A percentile compares a stretch with the other conserved stretches of the same genome.
Conservation (phyloP, 148 eudicot genomes). For the Polygonum aviculare region DNA sequence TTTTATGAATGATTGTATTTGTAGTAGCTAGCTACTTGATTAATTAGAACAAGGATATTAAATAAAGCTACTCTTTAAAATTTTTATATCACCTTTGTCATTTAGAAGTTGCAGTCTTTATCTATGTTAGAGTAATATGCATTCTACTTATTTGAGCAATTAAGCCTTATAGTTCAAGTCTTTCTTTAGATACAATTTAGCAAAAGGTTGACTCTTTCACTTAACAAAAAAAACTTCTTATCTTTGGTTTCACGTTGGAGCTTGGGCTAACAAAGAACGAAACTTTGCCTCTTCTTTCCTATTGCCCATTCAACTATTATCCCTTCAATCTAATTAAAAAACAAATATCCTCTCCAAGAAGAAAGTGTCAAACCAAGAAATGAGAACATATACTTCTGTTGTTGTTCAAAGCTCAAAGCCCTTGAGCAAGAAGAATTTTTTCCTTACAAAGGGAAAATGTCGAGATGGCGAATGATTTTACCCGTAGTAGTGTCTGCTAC, state of each 20-base stretch:
- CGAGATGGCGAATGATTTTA: slow-evolving; percentile 19
- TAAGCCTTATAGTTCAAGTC: no score
- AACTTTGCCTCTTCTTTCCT: background rate
- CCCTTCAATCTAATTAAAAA: background rate
- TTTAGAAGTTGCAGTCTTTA: background rate
- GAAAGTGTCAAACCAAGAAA: background rate
- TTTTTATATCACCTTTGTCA: background rate
- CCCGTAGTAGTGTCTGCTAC: slow-evolving; percentile 16
- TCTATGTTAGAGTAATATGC: background rate
- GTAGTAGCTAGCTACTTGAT: no score
- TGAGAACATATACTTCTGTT: background rate
- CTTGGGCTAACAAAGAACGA: background rate
- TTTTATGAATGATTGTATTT: background rate
- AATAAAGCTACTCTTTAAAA: background rate
- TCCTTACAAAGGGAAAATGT: slow-evolving; percentile 19
- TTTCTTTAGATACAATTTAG: no score
- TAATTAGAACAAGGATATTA: no score
- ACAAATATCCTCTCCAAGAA: background rate
- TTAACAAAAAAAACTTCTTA: no score
- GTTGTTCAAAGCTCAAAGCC: background rate
- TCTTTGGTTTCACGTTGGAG: no score
- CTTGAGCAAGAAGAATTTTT: background rate
- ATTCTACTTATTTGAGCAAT: background rate
- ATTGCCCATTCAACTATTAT: background rate
- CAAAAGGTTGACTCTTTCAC: no score